Evolutionary conservation across 2,329 filamentous ascomycete species (phyloP).

Genomic region (Capronia coronata): DNA sequence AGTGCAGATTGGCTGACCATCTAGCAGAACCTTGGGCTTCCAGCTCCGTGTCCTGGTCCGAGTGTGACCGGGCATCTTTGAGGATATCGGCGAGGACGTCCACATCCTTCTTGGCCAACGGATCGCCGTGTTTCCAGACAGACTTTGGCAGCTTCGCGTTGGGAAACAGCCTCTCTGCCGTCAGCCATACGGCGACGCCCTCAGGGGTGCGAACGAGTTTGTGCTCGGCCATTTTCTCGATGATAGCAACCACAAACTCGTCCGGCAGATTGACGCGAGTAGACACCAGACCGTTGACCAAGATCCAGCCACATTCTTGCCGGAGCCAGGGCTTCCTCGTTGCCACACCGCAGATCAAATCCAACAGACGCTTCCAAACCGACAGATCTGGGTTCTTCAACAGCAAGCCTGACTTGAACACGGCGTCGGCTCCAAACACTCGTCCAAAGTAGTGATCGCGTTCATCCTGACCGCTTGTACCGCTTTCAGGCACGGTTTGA

Average conservation of each 20-base stretch:
- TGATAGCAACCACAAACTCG: slow-evolving; percentile 54
- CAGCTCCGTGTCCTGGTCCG: slow-evolving; percentile 30
- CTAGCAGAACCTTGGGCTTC: slow-evolving; percentile 52
- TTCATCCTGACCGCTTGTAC: slow-evolving; percentile 64
- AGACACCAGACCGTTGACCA: slow-evolving; percentile 44
- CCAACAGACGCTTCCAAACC: slow-evolving; percentile 56
- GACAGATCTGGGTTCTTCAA: slow-evolving; percentile 51
- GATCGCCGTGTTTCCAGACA: slow-evolving; percentile 67
- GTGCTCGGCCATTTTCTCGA: slow-evolving; percentile 56
- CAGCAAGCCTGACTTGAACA: slow-evolving; percentile 71
- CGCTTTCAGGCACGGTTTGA: slow-evolving; percentile 47
- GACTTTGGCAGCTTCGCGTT: slow-evolving; percentile 59
- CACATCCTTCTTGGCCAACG: slow-evolving; percentile 63
- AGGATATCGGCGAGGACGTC: slow-evolving; percentile 66
- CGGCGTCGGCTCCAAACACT: slow-evolving; percentile 78
- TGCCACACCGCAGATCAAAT: slow-evolving; percentile 65
- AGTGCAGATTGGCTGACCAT: slow-evolving; percentile 75
- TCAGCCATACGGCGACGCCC: slow-evolving; percentile 82
- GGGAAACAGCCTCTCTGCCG: slow-evolving; percentile 58
- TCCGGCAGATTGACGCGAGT: neutral
- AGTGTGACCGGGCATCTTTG: slow-evolving; percentile 53
- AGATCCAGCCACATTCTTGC: slow-evolving; percentile 76
- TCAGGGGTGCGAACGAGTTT: slow-evolving; percentile 75
- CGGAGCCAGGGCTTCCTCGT: slow-evolving; percentile 82
- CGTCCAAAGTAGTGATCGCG: slow-evolving; percentile 78